Evolutionary conservation across 768 basidiomycete species (phyloP), one percentile per base, ranked within the genome.

Genomic region (Leucosporidium scottii): DNA sequence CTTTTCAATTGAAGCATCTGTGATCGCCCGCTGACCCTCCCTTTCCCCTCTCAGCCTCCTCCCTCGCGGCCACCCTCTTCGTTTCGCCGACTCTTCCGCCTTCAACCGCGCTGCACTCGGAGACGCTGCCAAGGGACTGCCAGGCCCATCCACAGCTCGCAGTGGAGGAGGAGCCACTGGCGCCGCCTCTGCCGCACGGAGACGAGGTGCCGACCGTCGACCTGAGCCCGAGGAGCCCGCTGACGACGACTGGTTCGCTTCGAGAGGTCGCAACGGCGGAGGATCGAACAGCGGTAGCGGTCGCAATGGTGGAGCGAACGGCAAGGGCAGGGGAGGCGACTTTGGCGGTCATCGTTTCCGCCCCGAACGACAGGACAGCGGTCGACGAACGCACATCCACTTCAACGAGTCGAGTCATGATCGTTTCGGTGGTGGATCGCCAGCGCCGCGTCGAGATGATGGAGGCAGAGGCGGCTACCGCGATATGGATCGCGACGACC

Each of bases 31-130:
- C 39, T 44, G 39, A 44, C 34, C 34, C 6, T 17, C 39, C 39
- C 15, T 2, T 13, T 17, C 13, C 39, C 39, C 15, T 44, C 39
- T 6, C 39, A 44, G 39, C 50, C 58, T 68, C 25, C 57, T 72
- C 36, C 70, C 70, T 1, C 64, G 70, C 25, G 65, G 65, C 7
- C 70, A 72, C 59, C 70, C 70, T 4, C 63, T 72, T 58, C 59
- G 59, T 23, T 65, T 68, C 39, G 64, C 58, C 61, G 70, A 72
- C 54, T 23, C 67, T 1, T 64, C 59, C 12, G 67, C 70, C 17
- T 72, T 72, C 67, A 72, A 72, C 55, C 70, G 70, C 56, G 27
- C 27, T 27, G 70, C 70, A 2, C 62, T 68, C 53, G 70, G 70
- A 0, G 8, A 62, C 3, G 34, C 65, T 18, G 55, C 34, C 25